phyloP scores from a whole-genome alignment of 768 basidiomycete genomes.

The Kondoa malvinella region DNA sequence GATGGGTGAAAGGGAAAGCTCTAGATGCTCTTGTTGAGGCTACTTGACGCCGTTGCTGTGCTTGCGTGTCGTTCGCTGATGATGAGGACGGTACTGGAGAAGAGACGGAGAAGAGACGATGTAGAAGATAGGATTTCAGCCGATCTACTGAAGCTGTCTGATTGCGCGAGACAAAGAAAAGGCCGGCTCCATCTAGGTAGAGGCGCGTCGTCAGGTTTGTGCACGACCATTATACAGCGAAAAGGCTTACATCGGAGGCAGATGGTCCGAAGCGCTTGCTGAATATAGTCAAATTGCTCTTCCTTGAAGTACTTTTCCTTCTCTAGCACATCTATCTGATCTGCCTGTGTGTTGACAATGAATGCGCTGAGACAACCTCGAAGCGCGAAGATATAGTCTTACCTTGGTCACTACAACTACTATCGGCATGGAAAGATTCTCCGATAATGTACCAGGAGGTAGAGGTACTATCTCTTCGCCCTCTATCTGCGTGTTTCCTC shows the following conservation, averaged over 20 bases:
- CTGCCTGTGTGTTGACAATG: constrained; percentile 18
- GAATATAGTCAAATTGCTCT: constrained; percentile 81
- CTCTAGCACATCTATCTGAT: constrained; percentile 24
- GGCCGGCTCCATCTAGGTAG: constrained; percentile 59
- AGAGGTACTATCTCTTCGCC: constrained; percentile 43
- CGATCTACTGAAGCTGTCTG: constrained; percentile 56
- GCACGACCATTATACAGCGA: not conserved
- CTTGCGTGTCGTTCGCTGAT: not conserved
- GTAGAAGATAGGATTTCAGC: constrained; percentile 67
- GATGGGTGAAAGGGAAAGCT: constrained; percentile 68
- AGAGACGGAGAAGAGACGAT: constrained; percentile 48
- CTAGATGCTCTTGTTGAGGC: constrained; percentile 45
- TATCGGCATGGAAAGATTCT: constrained; percentile 74
- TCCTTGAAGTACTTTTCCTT: constrained; percentile 40
- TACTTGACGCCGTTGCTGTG: constrained; percentile 30
- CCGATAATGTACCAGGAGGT: constrained; percentile 65
- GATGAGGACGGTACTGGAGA: not conserved
- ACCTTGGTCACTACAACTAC: constrained; percentile 76
- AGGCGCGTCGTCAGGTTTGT: not conserved
- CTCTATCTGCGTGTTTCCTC: constrained; percentile 5
- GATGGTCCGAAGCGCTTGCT: constrained; percentile 84
- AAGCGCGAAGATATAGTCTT: not conserved
- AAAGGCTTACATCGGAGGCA: constrained; percentile 73
- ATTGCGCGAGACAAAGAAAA: constrained; percentile 71
- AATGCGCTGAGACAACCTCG: not conserved